Conservation (phyloP, 257 asterid species). For the Voacanga thouarsii region DNA sequence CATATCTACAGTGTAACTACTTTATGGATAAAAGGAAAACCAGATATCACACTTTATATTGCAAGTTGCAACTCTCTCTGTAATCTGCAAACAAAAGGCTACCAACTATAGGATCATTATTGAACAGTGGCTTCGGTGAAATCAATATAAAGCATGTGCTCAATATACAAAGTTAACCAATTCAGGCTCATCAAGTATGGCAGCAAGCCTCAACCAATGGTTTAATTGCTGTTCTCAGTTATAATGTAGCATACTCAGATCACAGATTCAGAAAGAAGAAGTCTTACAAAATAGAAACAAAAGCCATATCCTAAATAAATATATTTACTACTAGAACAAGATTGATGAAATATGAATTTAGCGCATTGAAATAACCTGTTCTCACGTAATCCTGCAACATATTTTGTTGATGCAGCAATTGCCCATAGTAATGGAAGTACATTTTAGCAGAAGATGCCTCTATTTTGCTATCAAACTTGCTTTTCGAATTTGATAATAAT, state of each 20-base stretch:
- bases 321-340: slow-evolving; percentile 2
- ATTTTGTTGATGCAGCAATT: slow-evolving; percentile 96
- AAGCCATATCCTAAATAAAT: not conserved
- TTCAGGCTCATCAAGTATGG: not conserved
- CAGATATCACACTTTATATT: not conserved
- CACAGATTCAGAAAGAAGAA: not conserved
- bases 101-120: not conserved
- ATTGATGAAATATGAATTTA: slow-evolving; percentile 1
- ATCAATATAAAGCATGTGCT: not conserved
- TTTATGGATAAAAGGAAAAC: slow-evolving; percentile 1
- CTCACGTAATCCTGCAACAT: slow-evolving; percentile 99
- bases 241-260: not conserved
- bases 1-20: slow-evolving; percentile 22
- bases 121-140: not conserved
- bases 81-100: not conserved
- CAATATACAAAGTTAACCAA: not conserved
- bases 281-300: not conserved
- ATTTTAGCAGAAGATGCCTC: slow-evolving; percentile 97
- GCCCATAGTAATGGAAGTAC: slow-evolving; percentile 99
- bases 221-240: not conserved
- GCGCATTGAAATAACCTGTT: slow-evolving; percentile 52
- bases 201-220: not conserved
- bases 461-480: slow-evolving; percentile 92
- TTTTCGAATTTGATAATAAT: slow-evolving; percentile 38
- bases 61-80: not conserved